Conservation (phyloP, 176 grass and related monocot genomes). For the Oryza brachyantha region DNA sequence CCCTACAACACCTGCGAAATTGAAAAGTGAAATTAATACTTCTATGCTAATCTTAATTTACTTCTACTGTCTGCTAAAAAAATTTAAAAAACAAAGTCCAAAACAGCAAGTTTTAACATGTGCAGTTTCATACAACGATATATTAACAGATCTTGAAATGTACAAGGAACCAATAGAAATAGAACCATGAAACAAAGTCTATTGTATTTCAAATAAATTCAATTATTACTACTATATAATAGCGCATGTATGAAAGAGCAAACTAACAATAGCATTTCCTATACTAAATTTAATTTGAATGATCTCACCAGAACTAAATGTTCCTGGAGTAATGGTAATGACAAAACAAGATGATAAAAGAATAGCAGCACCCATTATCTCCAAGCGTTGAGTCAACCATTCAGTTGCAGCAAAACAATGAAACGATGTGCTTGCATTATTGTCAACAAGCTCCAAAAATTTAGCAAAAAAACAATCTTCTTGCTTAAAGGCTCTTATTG, state of each 20-base stretch:
- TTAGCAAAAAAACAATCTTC: slow-evolving; percentile 61
- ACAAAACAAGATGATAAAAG: slow-evolving; percentile 51
- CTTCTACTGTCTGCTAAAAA: too few species aligned
- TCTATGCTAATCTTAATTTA: not conserved
- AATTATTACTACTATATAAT: not conserved
- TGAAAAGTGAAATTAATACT: not conserved
- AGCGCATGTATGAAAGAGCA: too few species aligned
- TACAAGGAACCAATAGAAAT: too few species aligned
- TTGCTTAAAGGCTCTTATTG: slow-evolving; percentile 55
- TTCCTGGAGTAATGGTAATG: slow-evolving; percentile 55
- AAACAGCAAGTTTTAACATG: too few species aligned
- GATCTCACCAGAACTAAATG: slow-evolving; percentile 41
- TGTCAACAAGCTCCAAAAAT: slow-evolving; percentile 54
- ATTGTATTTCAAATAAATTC: too few species aligned
- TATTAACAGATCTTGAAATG: not conserved
- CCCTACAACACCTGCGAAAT: slow-evolving; percentile 53
- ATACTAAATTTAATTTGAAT: too few species aligned
- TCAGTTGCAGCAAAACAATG: slow-evolving; percentile 64
- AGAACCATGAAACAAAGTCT: too few species aligned
- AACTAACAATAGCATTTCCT: too few species aligned
- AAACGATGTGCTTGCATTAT: slow-evolving; percentile 50
- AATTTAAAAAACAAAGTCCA: too few species aligned
- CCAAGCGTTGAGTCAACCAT: slow-evolving; percentile 63
- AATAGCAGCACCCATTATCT: slow-evolving; percentile 53
- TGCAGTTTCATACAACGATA: not conserved